Evolutionary conservation across 2,329 filamentous ascomycete genomes (phyloP), one percentile per base, ranked within the genome.

Genomic region (Pestalotiopsis sp.): DNA sequence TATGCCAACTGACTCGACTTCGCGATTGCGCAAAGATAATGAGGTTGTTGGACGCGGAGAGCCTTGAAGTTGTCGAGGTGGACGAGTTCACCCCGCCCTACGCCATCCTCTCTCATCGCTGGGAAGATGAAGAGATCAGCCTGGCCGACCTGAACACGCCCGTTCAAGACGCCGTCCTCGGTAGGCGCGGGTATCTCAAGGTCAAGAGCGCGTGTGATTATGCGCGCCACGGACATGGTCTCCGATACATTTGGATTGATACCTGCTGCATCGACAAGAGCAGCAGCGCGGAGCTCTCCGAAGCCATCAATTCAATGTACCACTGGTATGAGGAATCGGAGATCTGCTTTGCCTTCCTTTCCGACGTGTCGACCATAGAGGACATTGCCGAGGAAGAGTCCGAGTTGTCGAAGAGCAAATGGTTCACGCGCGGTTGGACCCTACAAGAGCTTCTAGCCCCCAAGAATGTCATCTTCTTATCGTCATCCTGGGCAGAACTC

Each of bases 321-420:
- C 41, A 31, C 20, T 71, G 71, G 67, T 75, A 73, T 64, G 23
- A 65, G 14, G n/a, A 66, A 6, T 39, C 73, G 14, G 38, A 6
- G 3, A 27, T 73, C 4, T 75, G 74, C 67, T 74, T 69, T 55
- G 71, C 67, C 1, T 74, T 69, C 12, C 67, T 75, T 3, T 65
- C 70, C 14, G 73, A 75, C 59, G 62, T 81, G 64, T 9, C 70
- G 69, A 80, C 82, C 1, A 77, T 80, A 71, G 76, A 80, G 60
- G 64, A 39, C 13, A 41, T 36, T 1, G 14, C 20, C 9, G 41
- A 17, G n/a, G 38, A 64, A 1, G 17, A n/a, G n/a, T 25, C 38
- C 6, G 38, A 64, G 3, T 17, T 64, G 4, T 25, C 38, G 4
- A 64, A 9, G 20, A 59, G 59, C 20, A 55, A 52, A n/a, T 70